These are phyloP conservation scores for Aspergillus brunneoviolaceus DNA, from an alignment of 2,329 filamentous ascomycete genomes.

Conservation along the genomic window DNA sequence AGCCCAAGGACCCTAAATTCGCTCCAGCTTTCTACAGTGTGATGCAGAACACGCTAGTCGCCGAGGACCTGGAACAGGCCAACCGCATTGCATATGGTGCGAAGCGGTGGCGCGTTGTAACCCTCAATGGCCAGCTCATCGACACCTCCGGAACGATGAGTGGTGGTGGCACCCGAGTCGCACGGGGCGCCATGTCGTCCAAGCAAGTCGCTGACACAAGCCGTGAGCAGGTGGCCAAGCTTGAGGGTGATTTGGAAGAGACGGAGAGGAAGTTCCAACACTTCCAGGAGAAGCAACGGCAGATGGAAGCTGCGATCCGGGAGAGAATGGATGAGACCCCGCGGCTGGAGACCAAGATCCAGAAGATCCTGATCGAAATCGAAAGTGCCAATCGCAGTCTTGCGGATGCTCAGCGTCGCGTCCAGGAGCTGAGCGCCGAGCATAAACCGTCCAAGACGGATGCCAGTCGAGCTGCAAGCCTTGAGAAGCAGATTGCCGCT, in stretches of 20 bases:
- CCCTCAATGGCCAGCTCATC: conserved; percentile 89
- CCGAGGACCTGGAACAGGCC: conserved; percentile 87
- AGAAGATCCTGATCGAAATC: conserved; percentile 85
- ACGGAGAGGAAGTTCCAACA: conserved; percentile 79
- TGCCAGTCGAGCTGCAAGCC: conserved; percentile 66
- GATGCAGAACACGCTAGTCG: conserved; percentile 91
- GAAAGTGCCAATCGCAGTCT: conserved; percentile 84
- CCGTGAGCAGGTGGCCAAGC: conserved; percentile 82
- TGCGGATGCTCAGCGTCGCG: conserved; percentile 76
- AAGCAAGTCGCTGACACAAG: conserved; percentile 85
- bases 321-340: conserved; percentile 77
- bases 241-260: conserved; percentile 82
- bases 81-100: conserved; percentile 96
- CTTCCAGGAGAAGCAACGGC: conserved; percentile 80
- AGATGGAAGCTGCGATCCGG: conserved; percentile 71
- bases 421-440: conserved; percentile 79
- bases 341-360: conserved; percentile 81
- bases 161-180: conserved; percentile 86
- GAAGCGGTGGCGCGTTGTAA: conserved; percentile 93
- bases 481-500: conserved; percentile 75
- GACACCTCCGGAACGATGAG: conserved; percentile 99
- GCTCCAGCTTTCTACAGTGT: conserved; percentile 91
- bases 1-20: conserved; percentile 83
- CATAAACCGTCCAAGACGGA: conserved; percentile 79
- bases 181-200: conserved; percentile 93